Conservation (phyloP, 1,284 basidiomycete species). For the Microbotryum saponariae region DNA sequence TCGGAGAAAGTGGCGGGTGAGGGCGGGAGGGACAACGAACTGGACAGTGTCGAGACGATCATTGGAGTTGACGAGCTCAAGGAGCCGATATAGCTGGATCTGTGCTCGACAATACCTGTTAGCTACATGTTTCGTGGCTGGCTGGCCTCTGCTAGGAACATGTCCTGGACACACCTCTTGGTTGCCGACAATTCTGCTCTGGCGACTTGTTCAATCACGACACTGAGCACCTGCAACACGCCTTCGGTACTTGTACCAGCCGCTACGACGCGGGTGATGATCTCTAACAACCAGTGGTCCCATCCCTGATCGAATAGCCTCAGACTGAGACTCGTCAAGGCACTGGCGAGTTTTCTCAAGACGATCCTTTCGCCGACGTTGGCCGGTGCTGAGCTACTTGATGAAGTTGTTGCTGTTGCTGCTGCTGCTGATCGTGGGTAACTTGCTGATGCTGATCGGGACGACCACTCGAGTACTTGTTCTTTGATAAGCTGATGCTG, state of each 20-base stretch:
- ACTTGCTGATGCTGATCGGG: slow-evolving; percentile 16
- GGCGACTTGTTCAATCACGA: slow-evolving; percentile 35
- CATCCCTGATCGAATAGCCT: slow-evolving; percentile 19
- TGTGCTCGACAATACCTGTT: slow-evolving; percentile 16
- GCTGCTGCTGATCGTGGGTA: background rate
- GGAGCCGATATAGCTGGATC: slow-evolving; percentile 26
- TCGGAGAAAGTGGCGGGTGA: slow-evolving; percentile 8
- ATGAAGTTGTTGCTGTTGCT: background rate
- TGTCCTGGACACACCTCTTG: slow-evolving; percentile 24
- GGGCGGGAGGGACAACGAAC: slow-evolving; percentile 15
- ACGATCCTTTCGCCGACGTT: slow-evolving; percentile 29
- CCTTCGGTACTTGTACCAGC: slow-evolving; percentile 25
- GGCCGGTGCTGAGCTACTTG: background rate
- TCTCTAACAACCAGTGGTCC: slow-evolving; percentile 36
- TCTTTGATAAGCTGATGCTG: slow-evolving; percentile 21
- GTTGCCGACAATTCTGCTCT: slow-evolving; percentile 35
- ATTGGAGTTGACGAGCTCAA: slow-evolving; percentile 27
- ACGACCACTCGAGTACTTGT: slow-evolving; percentile 33
- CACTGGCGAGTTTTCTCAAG: slow-evolving; percentile 34
- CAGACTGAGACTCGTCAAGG: slow-evolving; percentile 19
- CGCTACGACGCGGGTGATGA: slow-evolving; percentile 30
- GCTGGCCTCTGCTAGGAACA: background rate
- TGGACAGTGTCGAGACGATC: slow-evolving; percentile 26
- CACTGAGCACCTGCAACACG: slow-evolving; percentile 30
- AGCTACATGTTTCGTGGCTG: slow-evolving; percentile 17